These are phyloP conservation scores for Gracilariopsis chorda DNA, from an alignment of 23 red algal species.

Conservation along the genomic window DNA sequence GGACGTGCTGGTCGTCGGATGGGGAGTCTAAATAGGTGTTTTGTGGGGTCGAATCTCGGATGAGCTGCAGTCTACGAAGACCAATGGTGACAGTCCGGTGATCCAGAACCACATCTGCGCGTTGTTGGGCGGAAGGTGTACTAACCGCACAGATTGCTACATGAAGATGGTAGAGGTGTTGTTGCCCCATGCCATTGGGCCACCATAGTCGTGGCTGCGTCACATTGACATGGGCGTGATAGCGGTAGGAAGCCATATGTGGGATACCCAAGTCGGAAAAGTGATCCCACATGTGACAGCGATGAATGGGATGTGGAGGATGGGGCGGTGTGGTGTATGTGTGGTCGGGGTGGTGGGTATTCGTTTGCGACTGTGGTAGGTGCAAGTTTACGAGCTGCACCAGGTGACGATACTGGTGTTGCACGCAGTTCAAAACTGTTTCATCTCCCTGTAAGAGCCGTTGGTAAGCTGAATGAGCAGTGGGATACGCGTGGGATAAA, in stretches of 20 bases:
- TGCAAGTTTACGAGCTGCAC: not conserved
- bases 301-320: too few relatives aligned
- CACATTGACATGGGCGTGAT: not conserved
- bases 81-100: not conserved
- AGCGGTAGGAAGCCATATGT: not conserved
- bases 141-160: not conserved
- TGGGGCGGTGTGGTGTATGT: too few relatives aligned
- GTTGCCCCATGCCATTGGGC: conserved; percentile 43
- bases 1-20: too few relatives aligned
- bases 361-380: not conserved
- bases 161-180: conserved; percentile 1
- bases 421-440: not conserved
- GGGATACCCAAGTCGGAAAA: not conserved
- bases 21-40: too few relatives aligned
- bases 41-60: not conserved
- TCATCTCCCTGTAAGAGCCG: not conserved
- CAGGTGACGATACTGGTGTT: not conserved
- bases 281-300: not conserved
- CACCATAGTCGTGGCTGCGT: conserved; percentile 24
- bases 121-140: not conserved
- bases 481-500: too few relatives aligned
- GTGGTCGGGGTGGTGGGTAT: too few relatives aligned
- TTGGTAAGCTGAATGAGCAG: too few relatives aligned
- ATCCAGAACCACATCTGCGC: not conserved
- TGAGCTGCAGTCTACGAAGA: not conserved